Evolutionary conservation across 768 basidiomycete species (phyloP), one percentile per base, ranked within the genome.

Genomic region (Crassisporium funariophilum): DNA sequence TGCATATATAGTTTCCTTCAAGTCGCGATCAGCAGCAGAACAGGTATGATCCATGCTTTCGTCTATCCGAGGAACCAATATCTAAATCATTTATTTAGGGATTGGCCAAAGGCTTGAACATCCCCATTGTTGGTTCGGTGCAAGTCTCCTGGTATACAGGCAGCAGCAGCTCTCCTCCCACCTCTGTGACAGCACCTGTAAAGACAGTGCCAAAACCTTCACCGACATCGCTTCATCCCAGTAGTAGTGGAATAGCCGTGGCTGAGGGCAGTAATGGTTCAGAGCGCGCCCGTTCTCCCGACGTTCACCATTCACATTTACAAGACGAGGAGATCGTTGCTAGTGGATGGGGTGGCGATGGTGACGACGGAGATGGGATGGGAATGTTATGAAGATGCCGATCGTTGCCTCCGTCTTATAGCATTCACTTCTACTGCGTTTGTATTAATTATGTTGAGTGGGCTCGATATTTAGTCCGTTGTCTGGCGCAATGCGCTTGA

Each of bases 281-380:
- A 51, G 64, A 55, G 21, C 54, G 68, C 17, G 50, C 63, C 35
- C 65, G 62, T 19, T 70, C 71, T 12, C 68, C 65, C 35, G 71
- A 59, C 33, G 27, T 44, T 8, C 50, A 46, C 8, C 25, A 41
- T 21, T 36, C 53, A 7, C 56, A 52, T 25, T 48, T 60, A 21
- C 62, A 75, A 25, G 86, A 86, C 49, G 86, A 86, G 58, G 86
- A 83, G 59, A 59, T 77, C 5, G 73, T 80, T 4, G 80, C 80
- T 4, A 83, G 77, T 55, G 84, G 86, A 17, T 88, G 87, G 86
- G 87, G 86, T n/a, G 82, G 74, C 42, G 78, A 77, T 19, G 81
- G 73, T 33, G 81, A 83, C 41, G 85, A 79, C 44, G 86, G 81
- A 54, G 84, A 88, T 58, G 83, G 80, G 35, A 88, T 89, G 84